Base-by-base conservation (phyloP, 768 basidiomycete genomes). In the Auriscalpium orientale region DNA sequence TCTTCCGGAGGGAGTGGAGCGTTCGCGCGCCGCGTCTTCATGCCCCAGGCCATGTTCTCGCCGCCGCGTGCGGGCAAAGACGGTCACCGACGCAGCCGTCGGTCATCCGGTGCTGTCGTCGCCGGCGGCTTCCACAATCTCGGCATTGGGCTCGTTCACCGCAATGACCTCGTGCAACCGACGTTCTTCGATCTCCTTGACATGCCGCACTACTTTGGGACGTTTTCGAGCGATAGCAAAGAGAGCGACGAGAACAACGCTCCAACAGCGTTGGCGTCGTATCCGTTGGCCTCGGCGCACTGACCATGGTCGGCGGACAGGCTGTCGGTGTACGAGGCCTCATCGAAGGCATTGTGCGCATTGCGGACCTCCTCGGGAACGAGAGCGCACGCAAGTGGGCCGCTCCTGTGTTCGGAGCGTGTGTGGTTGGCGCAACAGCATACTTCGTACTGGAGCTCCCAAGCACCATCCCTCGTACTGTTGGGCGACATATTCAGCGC, bases 1-100 rank as follows among this genome's bases (percentile, higher is more conserved):
- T 70, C 80, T 99, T 15, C 89, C 89, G 1, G 78, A 79, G 51
- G 87, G 85, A 56, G 91, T 92, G 21, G 91, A 93, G 68, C 78
- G 91, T 43, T 83, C 82, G 49, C 79, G 49, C 79, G 83, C 55
- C 79, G 91, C 28, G 83, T 95, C 12, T 99, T 99, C 77, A 84
- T 91, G 75, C 91, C 95, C n/a, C 89, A 95, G 67, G 95, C 92
- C 13, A 98, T 99, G 97, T 99, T 98, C 76, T 75, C 21, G 68
- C 72, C 33, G 69, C n/a, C 77, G 8, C 55, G 59, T 47, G 64
- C 66, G 22, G 68, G 68, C 61, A 64, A 67, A 55, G 66, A 63
- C 34, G 63, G 60, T 52, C 70, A 78, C 58, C 77, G 65, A 61
- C 65, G 71, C 55, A 71, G 72, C 4, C 73, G 73, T 34, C 55